A percentile compares a stretch with the other conserved stretches of the same genome.
phyloP scores from a whole-genome alignment of 2,329 filamentous ascomycete genomes.

The Fusarium sp. region DNA sequence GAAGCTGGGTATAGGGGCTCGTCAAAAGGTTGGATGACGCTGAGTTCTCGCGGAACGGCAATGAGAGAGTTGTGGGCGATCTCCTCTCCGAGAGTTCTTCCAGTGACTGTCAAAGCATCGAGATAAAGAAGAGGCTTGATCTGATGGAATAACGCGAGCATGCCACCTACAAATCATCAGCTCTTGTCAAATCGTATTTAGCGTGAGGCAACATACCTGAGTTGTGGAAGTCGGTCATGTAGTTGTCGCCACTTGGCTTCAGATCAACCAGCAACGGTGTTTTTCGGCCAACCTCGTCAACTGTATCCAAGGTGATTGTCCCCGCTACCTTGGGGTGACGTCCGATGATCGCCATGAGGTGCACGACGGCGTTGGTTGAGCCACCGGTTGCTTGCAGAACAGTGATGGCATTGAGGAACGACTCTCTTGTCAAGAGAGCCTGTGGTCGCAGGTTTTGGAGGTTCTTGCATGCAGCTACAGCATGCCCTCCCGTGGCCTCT shows the following conservation, averaged over 20 bases:
- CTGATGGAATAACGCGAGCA: slow-evolving; percentile 82
- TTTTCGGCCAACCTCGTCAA: slow-evolving; percentile 80
- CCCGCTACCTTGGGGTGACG: slow-evolving; percentile 74
- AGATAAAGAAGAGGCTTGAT: slow-evolving; percentile 82
- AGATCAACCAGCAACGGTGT: slow-evolving; percentile 87
- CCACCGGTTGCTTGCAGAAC: slow-evolving; percentile 89
- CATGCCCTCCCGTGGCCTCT: slow-evolving; percentile 74
- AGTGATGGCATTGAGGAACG: slow-evolving; percentile 86
- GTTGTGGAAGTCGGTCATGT: slow-evolving; percentile 91
- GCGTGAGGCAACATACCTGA: slow-evolving; percentile 54
- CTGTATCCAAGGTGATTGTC: slow-evolving; percentile 76
- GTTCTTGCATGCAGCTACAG: slow-evolving; percentile 73
- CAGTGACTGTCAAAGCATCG: slow-evolving; percentile 82
- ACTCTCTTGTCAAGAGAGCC: slow-evolving; percentile 75
- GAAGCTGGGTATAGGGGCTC: slow-evolving; percentile 76
- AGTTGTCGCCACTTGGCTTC: slow-evolving; percentile 86
- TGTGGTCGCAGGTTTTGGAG: slow-evolving; percentile 75
- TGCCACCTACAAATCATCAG: slow-evolving; percentile 67
- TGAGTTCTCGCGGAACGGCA: slow-evolving; percentile 51
- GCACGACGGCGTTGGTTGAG: slow-evolving; percentile 85
- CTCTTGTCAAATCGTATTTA: accelerated
- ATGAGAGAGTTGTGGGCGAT: slow-evolving; percentile 76
- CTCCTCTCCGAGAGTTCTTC: slow-evolving; percentile 83
- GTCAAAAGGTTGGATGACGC: slow-evolving; percentile 73
- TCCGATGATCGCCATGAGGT: slow-evolving; percentile 85